phyloP scores from a whole-genome alignment of 768 basidiomycete species.

The Chalciporus piperatus region DNA sequence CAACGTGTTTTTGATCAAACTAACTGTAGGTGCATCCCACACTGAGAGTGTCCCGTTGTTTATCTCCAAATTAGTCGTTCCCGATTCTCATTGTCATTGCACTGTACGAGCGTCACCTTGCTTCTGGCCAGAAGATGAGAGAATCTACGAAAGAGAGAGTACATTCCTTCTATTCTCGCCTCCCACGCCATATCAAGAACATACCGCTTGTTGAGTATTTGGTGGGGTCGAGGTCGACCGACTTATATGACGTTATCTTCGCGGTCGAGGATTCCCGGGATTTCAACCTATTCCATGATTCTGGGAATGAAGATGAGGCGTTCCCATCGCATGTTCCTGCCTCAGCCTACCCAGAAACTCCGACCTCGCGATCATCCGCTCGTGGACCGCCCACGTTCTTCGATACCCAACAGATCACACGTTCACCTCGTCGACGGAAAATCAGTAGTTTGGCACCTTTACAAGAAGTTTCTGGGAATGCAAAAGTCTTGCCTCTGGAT shows the following conservation, averaged over 20 bases:
- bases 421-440: conserved; percentile 22
- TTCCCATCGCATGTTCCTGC: conserved; percentile 8
- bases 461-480: conserved; percentile 28
- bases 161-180: conserved; percentile 55
- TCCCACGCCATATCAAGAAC: conserved; percentile 69
- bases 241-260: conserved; percentile 78
- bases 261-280: conserved; percentile 56
- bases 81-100: conserved; percentile 76
- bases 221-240: conserved; percentile 64
- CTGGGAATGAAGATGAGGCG: conserved; percentile 39
- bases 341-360: conserved; percentile 9
- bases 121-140: conserved; percentile 47
- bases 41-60: background rate
- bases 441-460: conserved; percentile 25
- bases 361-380: conserved; percentile 9
- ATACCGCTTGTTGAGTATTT: conserved; percentile 75
- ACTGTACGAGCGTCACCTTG: conserved; percentile 73
- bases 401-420: conserved; percentile 11
- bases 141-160: conserved; percentile 51
- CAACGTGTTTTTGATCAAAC: conserved; percentile 83
- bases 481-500: conserved; percentile 29
- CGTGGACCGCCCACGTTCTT: background rate
- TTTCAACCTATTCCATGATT: conserved; percentile 49
- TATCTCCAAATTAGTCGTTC: conserved; percentile 47
- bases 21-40: conserved; percentile 52